Evolutionary conservation across 352 stramenopile genomes (phyloP).

Genomic region (Globisporangium solare): DNA sequence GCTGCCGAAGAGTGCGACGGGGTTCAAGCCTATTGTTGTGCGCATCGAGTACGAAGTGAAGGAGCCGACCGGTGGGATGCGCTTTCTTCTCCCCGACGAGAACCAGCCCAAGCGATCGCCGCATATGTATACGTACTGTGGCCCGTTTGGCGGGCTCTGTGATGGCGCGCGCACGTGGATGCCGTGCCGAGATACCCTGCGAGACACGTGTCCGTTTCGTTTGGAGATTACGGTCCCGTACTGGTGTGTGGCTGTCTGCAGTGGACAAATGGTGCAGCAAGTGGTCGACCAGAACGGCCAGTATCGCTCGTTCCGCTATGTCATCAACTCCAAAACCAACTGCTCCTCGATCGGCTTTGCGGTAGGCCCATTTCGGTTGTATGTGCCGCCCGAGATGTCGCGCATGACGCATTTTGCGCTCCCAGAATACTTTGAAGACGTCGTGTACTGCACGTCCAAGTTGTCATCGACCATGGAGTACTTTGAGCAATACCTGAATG

Average conservation of each 20-base stretch:
- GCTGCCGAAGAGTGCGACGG: constrained; percentile 59
- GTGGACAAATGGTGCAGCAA: constrained; percentile 82
- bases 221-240: constrained; percentile 77
- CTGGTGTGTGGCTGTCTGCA: constrained; percentile 79
- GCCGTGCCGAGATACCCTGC: constrained; percentile 71
- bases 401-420: constrained; percentile 82
- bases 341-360: constrained; percentile 80
- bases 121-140: constrained; percentile 87
- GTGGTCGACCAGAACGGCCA: constrained; percentile 53
- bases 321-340: constrained; percentile 78
- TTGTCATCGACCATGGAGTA: constrained; percentile 73
- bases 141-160: constrained; percentile 74
- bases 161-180: constrained; percentile 84
- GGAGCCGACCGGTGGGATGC: constrained; percentile 54
- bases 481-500: constrained; percentile 67
- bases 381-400: constrained; percentile 71
- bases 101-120: constrained; percentile 65
- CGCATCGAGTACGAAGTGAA: constrained; percentile 78
- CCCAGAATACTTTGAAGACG: constrained; percentile 68
- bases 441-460: constrained; percentile 71
- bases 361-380: constrained; percentile 72
- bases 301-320: constrained; percentile 71
- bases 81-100: constrained; percentile 71
- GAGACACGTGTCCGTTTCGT: constrained; percentile 66
- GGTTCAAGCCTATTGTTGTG: constrained; percentile 64